A percentile compares a stretch with the other conserved stretches of the same genome.
Evolutionary conservation across 1,139 yeast genomes (phyloP).

Genomic region (Nakaseomyces delphensis): DNA sequence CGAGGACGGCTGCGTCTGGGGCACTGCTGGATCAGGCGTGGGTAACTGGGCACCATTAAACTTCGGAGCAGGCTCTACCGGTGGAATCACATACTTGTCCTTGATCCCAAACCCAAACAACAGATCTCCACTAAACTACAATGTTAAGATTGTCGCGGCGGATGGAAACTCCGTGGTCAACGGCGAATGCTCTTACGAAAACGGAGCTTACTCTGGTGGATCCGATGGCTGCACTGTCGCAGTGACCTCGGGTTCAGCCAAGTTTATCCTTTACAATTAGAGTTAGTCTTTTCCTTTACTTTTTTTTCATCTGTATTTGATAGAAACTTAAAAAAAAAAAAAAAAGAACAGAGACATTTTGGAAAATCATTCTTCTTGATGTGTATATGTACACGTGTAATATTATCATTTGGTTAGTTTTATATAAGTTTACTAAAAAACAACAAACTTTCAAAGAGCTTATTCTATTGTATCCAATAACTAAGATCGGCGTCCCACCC

Average conservation of each 20-base stretch:
- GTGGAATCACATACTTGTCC: constrained; percentile 60
- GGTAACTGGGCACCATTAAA: constrained; percentile 85
- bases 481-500: too few relatives aligned
- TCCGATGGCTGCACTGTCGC: constrained; percentile 73
- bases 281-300: background rate
- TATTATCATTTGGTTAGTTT: too few relatives aligned
- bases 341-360: too few relatives aligned
- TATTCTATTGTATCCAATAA: too few relatives aligned
- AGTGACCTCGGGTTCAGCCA: constrained; percentile 57
- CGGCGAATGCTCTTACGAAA: constrained; percentile 57
- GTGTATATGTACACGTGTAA: too few relatives aligned
- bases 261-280: constrained; percentile 50
- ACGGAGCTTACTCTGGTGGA: constrained; percentile 60
- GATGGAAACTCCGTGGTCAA: constrained; percentile 42
- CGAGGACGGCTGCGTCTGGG: constrained; percentile 74
- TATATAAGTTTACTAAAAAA: too few relatives aligned
- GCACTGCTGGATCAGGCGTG: constrained; percentile 50
- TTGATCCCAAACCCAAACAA: constrained; percentile 80
- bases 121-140: constrained; percentile 50
- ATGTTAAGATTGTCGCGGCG: constrained; percentile 58
- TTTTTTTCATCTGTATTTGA: background rate
- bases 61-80: constrained; percentile 63
- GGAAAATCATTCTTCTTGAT: too few relatives aligned
- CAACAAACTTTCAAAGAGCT: too few relatives aligned
- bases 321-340: background rate